phyloP scores from a whole-genome alignment of 352 stramenopile species.

The Phytophthora lateralis region DNA sequence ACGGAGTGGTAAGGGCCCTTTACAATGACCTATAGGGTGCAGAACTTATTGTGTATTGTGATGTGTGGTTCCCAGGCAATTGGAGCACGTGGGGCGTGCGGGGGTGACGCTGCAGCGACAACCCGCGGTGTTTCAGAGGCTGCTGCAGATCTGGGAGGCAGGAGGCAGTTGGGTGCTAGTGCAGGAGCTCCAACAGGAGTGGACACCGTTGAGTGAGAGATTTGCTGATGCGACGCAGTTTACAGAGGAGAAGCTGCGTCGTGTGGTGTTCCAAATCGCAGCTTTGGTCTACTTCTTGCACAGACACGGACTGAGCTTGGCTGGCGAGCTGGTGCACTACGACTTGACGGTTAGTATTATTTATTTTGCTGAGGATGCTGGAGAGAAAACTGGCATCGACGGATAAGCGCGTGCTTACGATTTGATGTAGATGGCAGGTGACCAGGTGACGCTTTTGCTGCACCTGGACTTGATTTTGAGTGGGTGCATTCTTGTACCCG shows the following conservation, averaged over 20 bases:
- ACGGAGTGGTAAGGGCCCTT: conserved; percentile 38
- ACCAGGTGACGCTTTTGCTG: conserved; percentile 49
- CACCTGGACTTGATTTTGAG: conserved; percentile 50
- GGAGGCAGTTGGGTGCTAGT: conserved; percentile 61
- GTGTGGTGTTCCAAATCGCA: conserved; percentile 55
- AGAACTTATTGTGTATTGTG: neutral
- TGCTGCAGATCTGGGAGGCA: conserved; percentile 58
- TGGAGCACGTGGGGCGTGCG: conserved; percentile 49
- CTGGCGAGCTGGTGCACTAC: conserved; percentile 53
- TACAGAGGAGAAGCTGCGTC: conserved; percentile 50
- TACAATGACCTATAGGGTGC: conserved; percentile 2
- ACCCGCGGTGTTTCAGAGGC: conserved; percentile 45
- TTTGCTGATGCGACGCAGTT: conserved; percentile 35
- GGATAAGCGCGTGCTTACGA: conserved; percentile 12
- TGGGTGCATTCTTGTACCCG: conserved; percentile 50
- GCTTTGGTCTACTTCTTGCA: conserved; percentile 70
- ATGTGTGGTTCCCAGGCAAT: conserved; percentile 31
- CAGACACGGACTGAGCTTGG: conserved; percentile 49
- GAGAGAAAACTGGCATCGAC: conserved; percentile 7
- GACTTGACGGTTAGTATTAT: conserved; percentile 48
- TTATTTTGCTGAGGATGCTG: neutral
- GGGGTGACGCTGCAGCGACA: conserved; percentile 40
- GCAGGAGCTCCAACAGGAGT: conserved; percentile 47
- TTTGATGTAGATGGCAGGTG: conserved; percentile 40
- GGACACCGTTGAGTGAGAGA: conserved; percentile 32